phyloP scores from a whole-genome alignment of 352 stramenopile species.

The Phytophthora hybrid region DNA sequence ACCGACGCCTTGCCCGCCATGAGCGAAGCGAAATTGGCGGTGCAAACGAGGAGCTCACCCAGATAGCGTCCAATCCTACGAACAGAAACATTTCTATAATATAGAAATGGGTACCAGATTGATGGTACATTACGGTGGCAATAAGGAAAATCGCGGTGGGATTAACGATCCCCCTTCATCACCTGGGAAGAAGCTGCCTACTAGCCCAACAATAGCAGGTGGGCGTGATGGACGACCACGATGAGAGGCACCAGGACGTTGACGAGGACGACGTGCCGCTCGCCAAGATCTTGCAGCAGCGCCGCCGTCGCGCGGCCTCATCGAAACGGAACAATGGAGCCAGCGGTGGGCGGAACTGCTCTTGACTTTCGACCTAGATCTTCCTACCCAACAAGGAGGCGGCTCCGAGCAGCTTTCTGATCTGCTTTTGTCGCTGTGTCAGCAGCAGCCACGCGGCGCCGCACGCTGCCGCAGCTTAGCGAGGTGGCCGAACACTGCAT shows the following conservation, averaged over 20 bases:
- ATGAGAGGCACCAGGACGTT: neutral
- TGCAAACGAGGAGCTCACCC: too few relatives aligned
- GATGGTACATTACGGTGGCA: too few relatives aligned
- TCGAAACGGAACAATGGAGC: constrained; percentile 22
- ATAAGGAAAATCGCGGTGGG: too few relatives aligned
- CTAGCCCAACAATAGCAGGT: neutral
- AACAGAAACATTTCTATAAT: too few relatives aligned
- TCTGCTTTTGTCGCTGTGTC: constrained; percentile 1
- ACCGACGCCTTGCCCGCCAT: too few relatives aligned
- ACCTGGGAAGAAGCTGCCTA: neutral
- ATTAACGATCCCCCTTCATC: too few relatives aligned
- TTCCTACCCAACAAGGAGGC: neutral
- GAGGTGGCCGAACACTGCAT: constrained; percentile 57
- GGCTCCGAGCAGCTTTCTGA: constrained; percentile 16
- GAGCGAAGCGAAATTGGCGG: too few relatives aligned
- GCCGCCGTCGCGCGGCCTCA: constrained; percentile 12
- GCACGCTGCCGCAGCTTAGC: constrained; percentile 24
- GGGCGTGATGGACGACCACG: neutral
- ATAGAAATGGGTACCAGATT: too few relatives aligned
- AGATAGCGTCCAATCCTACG: too few relatives aligned
- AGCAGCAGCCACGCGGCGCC: constrained; percentile 8
- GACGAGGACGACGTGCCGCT: constrained; percentile 39
- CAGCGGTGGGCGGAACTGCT: constrained; percentile 29
- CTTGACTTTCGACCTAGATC: constrained; percentile 31
- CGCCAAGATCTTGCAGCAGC: constrained; percentile 22